These are phyloP conservation scores for Sphenostylis stenocarpa DNA, from an alignment of 306 rosid species.

Conservation along the genomic window DNA sequence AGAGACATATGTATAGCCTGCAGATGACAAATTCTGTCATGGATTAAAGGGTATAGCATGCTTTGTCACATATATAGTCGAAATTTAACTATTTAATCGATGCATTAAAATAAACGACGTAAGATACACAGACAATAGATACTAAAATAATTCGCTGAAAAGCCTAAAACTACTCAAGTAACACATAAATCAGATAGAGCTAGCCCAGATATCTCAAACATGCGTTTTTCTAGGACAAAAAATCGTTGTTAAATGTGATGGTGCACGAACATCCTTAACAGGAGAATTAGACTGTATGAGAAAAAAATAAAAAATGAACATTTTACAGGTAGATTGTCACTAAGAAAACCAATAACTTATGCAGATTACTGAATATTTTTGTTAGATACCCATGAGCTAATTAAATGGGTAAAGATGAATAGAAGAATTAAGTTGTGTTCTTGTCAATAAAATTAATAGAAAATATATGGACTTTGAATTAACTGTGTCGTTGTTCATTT, in stretches of 20 bases:
- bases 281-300: neutral
- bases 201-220: neutral
- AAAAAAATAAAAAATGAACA: neutral
- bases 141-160: neutral
- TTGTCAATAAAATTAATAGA: neutral
- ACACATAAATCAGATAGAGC: conserved; percentile 2
- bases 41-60: conserved; percentile 11
- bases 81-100: neutral
- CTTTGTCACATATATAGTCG: neutral
- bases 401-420: neutral
- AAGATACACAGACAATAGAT: conserved; percentile 3
- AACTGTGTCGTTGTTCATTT: neutral
- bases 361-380: neutral
- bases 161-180: conserved; percentile 9
- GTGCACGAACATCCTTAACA: conserved; percentile 1
- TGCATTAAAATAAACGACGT: neutral
- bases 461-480: neutral
- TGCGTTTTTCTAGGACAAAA: neutral
- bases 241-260: neutral
- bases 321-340: neutral
- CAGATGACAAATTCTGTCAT: conserved; percentile 9
- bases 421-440: neutral
- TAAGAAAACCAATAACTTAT: neutral
- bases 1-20: conserved; percentile 12
- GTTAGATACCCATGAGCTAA: neutral